These are phyloP conservation scores for Vigna unguiculata DNA, from an alignment of 306 rosid species.

Conservation along the genomic window DNA sequence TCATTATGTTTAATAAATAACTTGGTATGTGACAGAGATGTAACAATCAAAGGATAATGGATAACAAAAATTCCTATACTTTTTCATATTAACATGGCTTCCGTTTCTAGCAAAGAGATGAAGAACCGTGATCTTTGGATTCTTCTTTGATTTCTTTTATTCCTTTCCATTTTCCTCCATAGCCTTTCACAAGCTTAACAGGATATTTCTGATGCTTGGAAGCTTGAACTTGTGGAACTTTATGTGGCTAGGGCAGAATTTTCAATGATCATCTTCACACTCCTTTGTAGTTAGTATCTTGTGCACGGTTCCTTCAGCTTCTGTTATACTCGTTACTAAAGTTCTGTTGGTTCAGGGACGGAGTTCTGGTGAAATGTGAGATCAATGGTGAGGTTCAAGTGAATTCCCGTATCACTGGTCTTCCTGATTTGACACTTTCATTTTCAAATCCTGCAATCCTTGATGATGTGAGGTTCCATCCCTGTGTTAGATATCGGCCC, in stretches of 20 bases:
- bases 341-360: constrained; percentile 73
- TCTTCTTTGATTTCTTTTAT: constrained; percentile 11
- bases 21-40: constrained; percentile 4
- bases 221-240: constrained; percentile 32
- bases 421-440: constrained; percentile 90
- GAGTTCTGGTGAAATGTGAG: constrained; percentile 85
- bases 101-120: constrained; percentile 7
- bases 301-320: constrained; percentile 27
- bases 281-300: constrained; percentile 31
- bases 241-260: constrained; percentile 36
- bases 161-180: not conserved
- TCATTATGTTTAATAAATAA: constrained; percentile 18
- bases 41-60: constrained; percentile 27
- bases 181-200: constrained; percentile 13
- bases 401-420: constrained; percentile 89
- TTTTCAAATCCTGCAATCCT: constrained; percentile 88
- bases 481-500: constrained; percentile 83
- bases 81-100: not conserved
- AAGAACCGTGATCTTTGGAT: constrained; percentile 2
- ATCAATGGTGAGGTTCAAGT: constrained; percentile 92
- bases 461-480: constrained; percentile 94
- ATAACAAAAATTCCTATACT: not conserved
- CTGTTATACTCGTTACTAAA: constrained; percentile 26
- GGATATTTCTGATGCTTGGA: constrained; percentile 21
- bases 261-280: constrained; percentile 18